Percentiles rank a stretch among this genome's conserved stretches.
Evolutionary conservation across 106 monocot genomes (phyloP).

Genomic region (Platanthera guangdongensis): DNA sequence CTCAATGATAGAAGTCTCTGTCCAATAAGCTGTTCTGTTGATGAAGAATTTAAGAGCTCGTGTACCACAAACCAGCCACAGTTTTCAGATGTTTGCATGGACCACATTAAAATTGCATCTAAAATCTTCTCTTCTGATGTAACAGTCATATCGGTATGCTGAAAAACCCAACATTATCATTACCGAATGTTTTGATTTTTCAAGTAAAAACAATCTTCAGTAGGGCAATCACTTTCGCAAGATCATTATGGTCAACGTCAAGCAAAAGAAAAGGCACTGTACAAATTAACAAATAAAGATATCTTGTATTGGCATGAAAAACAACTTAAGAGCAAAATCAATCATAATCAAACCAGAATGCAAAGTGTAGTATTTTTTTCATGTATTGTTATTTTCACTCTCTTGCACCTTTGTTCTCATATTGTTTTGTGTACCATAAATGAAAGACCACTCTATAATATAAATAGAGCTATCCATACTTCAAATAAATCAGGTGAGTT

Average conservation of each 20-base stretch:
- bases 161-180: constrained; percentile 31
- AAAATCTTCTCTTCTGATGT: constrained; percentile 92
- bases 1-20: constrained; percentile 44
- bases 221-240: not conserved
- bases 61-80: constrained; percentile 56
- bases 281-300: not conserved
- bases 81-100: constrained; percentile 54
- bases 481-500: too few species aligned
- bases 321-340: not conserved
- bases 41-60: constrained; percentile 42
- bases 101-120: constrained; percentile 91
- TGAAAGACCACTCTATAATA: too few species aligned
- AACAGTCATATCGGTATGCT: constrained; percentile 92
- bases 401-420: too few species aligned
- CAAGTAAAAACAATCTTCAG: not conserved
- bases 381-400: too few species aligned
- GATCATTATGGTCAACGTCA: not conserved
- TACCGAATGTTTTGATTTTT: not conserved
- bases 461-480: too few species aligned
- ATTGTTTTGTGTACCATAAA: too few species aligned
- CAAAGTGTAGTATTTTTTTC: not conserved
- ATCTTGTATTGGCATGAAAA: not conserved
- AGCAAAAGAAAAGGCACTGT: not conserved
- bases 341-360: not conserved
- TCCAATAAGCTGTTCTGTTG: constrained; percentile 50